Evolutionary conservation across 352 stramenopile genomes (phyloP), one percentile per base, ranked within the genome.

Genomic region (Phytophthora multivora): DNA sequence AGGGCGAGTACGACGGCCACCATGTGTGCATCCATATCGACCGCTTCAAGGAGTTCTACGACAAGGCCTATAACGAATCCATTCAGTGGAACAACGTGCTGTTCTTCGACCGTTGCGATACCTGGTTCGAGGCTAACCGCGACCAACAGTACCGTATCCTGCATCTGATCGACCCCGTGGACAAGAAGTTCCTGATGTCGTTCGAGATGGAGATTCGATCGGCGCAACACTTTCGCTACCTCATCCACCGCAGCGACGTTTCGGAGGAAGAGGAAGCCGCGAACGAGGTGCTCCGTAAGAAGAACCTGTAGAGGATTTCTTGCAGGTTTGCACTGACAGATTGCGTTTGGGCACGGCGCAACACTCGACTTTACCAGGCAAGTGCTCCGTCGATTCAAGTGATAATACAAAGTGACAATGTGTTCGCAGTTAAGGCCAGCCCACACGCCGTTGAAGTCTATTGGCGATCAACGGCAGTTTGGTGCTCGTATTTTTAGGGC

Each of bases 1-100:
- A 77, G 67, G 79, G 79, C 36, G 79, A 86, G 62, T 90, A 90
- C 59, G 81, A 90, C 58, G 81, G 81, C 31, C 79, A 90, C 66
- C 81, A 90, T 66, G 59, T 90, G 55, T 90, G 81, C 64, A 85
- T 90, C 59, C 79, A 90, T 63, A 88, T 90, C 25, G 70, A 86
- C 49, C 73, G 78, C 31, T 90, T 90, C 54, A 75, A 90, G 51
- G 73, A 84, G 54, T 77, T 63, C 42, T 89, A 87, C 69, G 68
- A 89, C 61, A 64, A 80, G 41, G 79, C 79, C 4, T 66, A 50
- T 63, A 81, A 82, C 50, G 79, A 88, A 16, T 61, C 71, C 21
- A 86, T 88, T 74, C 71, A 84, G 47, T 90, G 79, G 81, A 90
- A 88, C 69, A 90, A 89, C 60, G 28, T 76, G 46, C 75, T 83